Evolutionary conservation across 768 basidiomycete species (phyloP).

Genomic region (Tricholoma bakamatsutake): DNA sequence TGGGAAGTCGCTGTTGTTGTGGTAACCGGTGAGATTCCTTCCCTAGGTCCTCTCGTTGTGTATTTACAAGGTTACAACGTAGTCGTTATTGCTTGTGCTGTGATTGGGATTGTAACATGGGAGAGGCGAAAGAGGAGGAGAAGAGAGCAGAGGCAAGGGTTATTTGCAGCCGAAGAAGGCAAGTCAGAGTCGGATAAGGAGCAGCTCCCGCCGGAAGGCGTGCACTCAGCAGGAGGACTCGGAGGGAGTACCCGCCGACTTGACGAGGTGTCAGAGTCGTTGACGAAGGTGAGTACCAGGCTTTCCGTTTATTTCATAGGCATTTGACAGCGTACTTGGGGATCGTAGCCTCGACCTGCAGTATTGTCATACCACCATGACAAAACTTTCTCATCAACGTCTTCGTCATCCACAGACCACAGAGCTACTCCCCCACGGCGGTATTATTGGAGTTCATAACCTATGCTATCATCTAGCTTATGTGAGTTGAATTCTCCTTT

Average conservation of each 20-base stretch:
- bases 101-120: conserved; percentile 20
- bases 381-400: not conserved
- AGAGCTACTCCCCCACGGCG: not conserved
- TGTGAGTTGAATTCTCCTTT: not conserved
- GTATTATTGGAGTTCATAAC: not conserved
- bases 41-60: too few species aligned
- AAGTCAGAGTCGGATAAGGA: not conserved
- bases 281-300: not conserved
- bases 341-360: not conserved
- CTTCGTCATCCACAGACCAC: not conserved
- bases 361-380: not conserved
- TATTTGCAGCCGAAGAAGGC: not conserved
- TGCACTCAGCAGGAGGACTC: not conserved
- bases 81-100: conserved; percentile 22
- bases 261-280: not conserved
- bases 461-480: not conserved
- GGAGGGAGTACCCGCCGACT: not conserved
- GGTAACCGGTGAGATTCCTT: conserved; percentile 24
- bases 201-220: not conserved
- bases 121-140: conserved; percentile 14
- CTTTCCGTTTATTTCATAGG: not conserved
- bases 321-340: not conserved
- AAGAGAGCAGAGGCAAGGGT: not conserved
- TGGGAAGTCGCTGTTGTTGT: conserved; percentile 34
- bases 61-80: not conserved